Conservation (phyloP, 352 stramenopile genomes). For the Bremia lactucae region DNA sequence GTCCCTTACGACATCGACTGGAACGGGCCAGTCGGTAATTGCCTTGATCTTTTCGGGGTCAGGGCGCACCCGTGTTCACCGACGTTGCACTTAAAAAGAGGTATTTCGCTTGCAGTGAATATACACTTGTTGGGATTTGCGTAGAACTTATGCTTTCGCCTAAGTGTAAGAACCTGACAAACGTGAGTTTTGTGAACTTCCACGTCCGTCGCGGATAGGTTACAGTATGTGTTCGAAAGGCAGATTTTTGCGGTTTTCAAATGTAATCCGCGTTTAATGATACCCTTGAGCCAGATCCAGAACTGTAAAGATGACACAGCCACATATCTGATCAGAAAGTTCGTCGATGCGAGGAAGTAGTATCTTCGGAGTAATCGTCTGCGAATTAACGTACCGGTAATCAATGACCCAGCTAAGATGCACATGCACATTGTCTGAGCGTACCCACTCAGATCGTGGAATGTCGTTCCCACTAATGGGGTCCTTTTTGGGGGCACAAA, state of each 20-base stretch:
- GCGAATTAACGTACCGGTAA: not conserved
- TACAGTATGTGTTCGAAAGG: not conserved
- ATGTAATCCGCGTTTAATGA: slow-evolving; percentile 2
- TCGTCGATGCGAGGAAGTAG: slow-evolving; percentile 2
- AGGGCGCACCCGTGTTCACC: too few relatives aligned
- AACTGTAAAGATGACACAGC: not conserved
- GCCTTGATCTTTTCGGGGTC: too few relatives aligned
- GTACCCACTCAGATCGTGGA: not conserved
- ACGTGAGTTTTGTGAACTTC: too few relatives aligned
- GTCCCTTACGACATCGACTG: too few relatives aligned
- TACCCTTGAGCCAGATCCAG: slow-evolving; percentile 3
- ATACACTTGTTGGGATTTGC: too few relatives aligned
- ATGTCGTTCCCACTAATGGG: not conserved
- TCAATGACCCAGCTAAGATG: not conserved
- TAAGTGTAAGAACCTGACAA: too few relatives aligned
- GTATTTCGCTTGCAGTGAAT: too few relatives aligned
- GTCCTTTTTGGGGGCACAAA: not conserved
- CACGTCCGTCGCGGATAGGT: too few relatives aligned
- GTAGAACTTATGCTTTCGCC: too few relatives aligned
- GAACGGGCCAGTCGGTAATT: too few relatives aligned
- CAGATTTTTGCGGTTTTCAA: not conserved
- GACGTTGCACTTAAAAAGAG: too few relatives aligned
- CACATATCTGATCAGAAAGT: not conserved
- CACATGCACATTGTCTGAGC: not conserved
- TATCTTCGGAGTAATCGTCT: not conserved